Percentiles rank a stretch among this genome's conserved stretches.
Evolutionary conservation across 2,329 filamentous ascomycete species (phyloP).

Genomic region (Teratosphaeria zuluensis): DNA sequence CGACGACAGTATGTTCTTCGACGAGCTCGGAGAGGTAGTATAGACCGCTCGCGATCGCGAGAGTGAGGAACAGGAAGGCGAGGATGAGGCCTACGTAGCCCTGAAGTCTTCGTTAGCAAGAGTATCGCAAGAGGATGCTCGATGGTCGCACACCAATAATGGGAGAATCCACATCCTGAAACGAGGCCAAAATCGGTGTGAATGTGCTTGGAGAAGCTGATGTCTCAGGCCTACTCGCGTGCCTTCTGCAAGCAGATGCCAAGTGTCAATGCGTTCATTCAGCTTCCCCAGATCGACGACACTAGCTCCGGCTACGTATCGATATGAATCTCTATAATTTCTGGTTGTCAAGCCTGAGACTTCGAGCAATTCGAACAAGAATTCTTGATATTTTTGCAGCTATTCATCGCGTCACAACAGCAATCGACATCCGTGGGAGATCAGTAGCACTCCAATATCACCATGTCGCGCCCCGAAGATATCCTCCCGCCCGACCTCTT

Average conservation of each 20-base stretch:
- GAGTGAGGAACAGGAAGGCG: constrained; percentile 86
- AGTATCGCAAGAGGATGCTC: neutral
- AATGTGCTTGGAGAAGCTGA: neutral
- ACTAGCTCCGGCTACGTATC: neutral
- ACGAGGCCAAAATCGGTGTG: neutral
- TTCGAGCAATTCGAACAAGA: neutral
- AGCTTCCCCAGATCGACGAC: neutral
- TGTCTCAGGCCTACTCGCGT: neutral
- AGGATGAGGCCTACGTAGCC: constrained; percentile 80
- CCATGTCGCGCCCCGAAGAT: constrained; percentile 96
- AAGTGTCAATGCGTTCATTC: neutral
- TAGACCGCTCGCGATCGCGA: constrained; percentile 93
- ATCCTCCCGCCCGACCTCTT: constrained; percentile 89
- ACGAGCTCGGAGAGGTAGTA: constrained; percentile 98
- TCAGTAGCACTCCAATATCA: constrained; percentile 24
- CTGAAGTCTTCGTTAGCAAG: constrained; percentile 10
- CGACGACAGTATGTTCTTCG: constrained; percentile 90
- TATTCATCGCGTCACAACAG: neutral
- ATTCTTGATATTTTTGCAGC: neutral
- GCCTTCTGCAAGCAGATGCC: neutral
- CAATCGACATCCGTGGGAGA: neutral
- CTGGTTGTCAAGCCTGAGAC: neutral
- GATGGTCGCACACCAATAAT: constrained; percentile 45
- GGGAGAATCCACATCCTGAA: constrained; percentile 83
- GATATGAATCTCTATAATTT: neutral